These are phyloP conservation scores for Elsinoe necatrix DNA, from an alignment of 2,329 filamentous ascomycete genomes.

Conservation along the genomic window DNA sequence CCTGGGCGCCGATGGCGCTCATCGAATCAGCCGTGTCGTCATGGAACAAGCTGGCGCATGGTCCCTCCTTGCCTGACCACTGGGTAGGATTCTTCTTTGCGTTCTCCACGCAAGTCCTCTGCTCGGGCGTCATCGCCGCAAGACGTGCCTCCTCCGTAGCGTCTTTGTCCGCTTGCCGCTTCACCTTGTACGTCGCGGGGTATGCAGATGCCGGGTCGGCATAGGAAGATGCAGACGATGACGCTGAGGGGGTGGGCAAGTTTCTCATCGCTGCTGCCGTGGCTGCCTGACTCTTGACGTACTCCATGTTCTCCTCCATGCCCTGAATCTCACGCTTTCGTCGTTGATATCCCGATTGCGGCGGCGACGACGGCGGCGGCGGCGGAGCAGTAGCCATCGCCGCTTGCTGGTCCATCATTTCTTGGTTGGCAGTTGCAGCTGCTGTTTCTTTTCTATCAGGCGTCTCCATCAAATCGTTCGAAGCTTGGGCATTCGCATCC, in stretches of 20 bases:
- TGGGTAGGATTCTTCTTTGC: not conserved
- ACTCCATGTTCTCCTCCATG: not conserved
- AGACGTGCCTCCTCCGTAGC: not conserved
- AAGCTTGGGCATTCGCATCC: not conserved
- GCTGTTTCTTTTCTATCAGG: not conserved
- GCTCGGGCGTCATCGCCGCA: not conserved
- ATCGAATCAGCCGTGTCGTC: not conserved
- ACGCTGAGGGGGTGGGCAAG: no score
- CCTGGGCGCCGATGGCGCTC: not conserved
- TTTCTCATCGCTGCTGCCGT: not conserved
- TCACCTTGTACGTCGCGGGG: not conserved
- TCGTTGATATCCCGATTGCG: not conserved
- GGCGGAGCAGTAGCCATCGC: not conserved
- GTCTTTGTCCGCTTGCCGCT: not conserved
- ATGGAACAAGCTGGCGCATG: not conserved
- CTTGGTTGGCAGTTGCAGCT: not conserved
- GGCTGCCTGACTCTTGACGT: not conserved
- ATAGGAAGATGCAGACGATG: no score
- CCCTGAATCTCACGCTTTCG: not conserved
- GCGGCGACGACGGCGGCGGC: not conserved
- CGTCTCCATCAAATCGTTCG: not conserved
- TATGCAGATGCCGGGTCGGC: no score
- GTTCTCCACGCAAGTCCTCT: not conserved
- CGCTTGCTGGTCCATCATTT: not conserved
- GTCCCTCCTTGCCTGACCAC: not conserved